Conservation (phyloP, 2,329 filamentous ascomycete species). For the Ceratocystis cubensis region DNA sequence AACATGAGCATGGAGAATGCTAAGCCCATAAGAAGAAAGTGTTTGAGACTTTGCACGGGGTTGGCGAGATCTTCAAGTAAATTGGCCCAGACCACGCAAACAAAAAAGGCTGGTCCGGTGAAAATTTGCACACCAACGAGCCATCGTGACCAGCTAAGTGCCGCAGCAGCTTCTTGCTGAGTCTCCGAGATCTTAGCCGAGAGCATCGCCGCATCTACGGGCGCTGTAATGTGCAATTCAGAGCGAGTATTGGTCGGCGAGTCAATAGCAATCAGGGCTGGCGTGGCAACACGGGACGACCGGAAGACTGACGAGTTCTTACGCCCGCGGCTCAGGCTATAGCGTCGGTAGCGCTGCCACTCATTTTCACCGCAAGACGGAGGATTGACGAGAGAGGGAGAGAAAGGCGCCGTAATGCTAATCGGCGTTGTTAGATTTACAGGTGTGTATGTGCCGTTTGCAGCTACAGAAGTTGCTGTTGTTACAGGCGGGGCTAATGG, state of each 20-base stretch:
- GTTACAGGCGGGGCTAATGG: background rate
- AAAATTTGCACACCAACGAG: conserved; percentile 75
- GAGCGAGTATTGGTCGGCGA: conserved; percentile 22
- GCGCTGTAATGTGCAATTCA: conserved; percentile 4
- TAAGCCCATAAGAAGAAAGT: conserved; percentile 51
- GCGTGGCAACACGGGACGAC: conserved; percentile 27
- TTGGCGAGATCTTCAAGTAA: conserved; percentile 45
- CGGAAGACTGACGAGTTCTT: conserved; percentile 23
- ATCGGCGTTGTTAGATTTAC: background rate
- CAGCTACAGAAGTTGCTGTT: background rate
- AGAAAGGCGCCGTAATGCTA: conserved; percentile 30
- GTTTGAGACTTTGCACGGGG: conserved; percentile 39
- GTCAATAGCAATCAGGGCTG: conserved; percentile 26
- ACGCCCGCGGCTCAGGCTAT: conserved; percentile 29
- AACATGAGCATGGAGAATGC: conserved; percentile 56
- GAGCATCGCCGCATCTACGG: conserved; percentile 12
- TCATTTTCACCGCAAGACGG: conserved; percentile 27
- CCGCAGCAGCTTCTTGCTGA: conserved; percentile 27
- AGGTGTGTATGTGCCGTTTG: background rate
- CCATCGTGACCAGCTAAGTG: conserved; percentile 77
- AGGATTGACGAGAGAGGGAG: background rate
- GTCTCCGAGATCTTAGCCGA: conserved; percentile 15
- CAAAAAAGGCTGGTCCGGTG: conserved; percentile 72
- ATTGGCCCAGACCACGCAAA: conserved; percentile 63
- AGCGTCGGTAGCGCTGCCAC: conserved; percentile 47